phyloP scores from a whole-genome alignment of 345 rosid species.

The Camelina laxa region DNA sequence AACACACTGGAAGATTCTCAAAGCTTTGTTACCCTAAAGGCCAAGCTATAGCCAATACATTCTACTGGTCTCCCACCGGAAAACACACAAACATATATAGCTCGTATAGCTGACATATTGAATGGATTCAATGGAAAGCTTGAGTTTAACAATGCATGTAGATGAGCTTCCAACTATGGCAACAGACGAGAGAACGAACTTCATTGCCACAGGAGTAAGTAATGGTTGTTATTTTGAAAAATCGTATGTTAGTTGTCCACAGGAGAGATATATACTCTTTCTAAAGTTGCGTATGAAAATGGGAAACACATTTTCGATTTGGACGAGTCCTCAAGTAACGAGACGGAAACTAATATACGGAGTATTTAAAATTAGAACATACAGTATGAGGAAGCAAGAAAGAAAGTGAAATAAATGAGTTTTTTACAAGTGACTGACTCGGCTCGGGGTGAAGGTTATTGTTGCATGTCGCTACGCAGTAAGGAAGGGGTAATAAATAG shows the following conservation, averaged over 20 bases:
- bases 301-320: constrained; percentile 54
- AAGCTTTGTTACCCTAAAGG: constrained; percentile 78
- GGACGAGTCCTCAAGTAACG: neutral
- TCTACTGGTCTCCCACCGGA: constrained; percentile 86
- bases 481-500: neutral
- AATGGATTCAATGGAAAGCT: no score
- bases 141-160: no score
- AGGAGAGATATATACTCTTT: neutral
- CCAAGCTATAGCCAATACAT: constrained; percentile 79
- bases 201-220: no score
- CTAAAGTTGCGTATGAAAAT: constrained; percentile 36
- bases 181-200: no score
- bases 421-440: neutral
- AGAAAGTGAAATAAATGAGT: neutral
- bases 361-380: no score
- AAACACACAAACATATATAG: constrained; percentile 65
- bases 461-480: neutral
- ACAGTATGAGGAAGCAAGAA: neutral
- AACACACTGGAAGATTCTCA: constrained; percentile 51
- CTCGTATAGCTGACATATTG: constrained; percentile 20
- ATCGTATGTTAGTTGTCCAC: neutral
- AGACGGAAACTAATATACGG: neutral
- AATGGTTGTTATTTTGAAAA: no score
- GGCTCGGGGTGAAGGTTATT: neutral
- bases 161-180: no score